phyloP scores from a whole-genome alignment of 768 basidiomycete genomes.

The Rhizopogon salebrosus region DNA sequence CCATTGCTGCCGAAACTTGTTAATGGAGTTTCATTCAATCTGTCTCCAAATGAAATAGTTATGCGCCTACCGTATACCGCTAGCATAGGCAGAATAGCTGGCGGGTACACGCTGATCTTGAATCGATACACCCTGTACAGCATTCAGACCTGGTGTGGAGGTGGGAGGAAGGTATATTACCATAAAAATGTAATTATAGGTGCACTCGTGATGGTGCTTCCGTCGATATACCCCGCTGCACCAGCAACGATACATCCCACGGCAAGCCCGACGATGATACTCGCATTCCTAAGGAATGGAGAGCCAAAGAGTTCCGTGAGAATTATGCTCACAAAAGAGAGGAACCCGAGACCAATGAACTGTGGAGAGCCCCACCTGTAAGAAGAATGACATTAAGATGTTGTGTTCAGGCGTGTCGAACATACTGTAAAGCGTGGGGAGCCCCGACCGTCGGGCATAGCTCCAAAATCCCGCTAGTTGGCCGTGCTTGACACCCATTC shows the following conservation, averaged over 20 bases:
- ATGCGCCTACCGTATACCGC: constrained; percentile 46
- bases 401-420: background rate
- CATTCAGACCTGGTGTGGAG: background rate
- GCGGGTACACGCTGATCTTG: constrained; percentile 71
- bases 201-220: constrained; percentile 55
- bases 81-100: constrained; percentile 58
- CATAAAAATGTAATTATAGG: constrained; percentile 83
- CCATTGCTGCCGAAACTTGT: constrained; percentile 69
- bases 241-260: constrained; percentile 82
- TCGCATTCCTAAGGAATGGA: constrained; percentile 79
- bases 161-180: constrained; percentile 24
- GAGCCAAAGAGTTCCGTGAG: constrained; percentile 79
- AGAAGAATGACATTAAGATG: background rate
- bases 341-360: constrained; percentile 84
- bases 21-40: constrained; percentile 5
- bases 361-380: constrained; percentile 73
- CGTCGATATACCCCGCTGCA: constrained; percentile 72
- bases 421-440: constrained; percentile 61
- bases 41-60: constrained; percentile 32
- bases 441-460: constrained; percentile 71
- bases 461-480: constrained; percentile 58
- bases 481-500: constrained; percentile 61
- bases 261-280: constrained; percentile 68
- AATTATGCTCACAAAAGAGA: constrained; percentile 73
- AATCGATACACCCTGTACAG: constrained; percentile 62